phyloP scores from a whole-genome alignment of 1,284 basidiomycete species.

The Uromyces viciae-fabae region DNA sequence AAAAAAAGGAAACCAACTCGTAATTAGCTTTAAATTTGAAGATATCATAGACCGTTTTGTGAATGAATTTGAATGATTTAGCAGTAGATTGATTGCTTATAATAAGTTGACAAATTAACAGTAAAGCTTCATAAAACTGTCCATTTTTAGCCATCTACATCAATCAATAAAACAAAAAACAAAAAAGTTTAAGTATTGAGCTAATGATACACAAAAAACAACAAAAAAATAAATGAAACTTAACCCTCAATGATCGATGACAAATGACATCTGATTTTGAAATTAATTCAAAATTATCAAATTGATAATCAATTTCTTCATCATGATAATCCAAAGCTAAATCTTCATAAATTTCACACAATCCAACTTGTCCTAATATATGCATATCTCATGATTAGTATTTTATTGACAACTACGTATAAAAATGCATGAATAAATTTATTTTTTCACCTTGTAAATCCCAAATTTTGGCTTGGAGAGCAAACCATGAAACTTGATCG shows the following conservation, averaged over 20 bases:
- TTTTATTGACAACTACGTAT: neutral
- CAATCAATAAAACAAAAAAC: neutral
- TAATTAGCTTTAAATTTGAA: slow-evolving; percentile 27
- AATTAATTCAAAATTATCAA: slow-evolving; percentile 18
- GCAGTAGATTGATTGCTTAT: slow-evolving; percentile 13
- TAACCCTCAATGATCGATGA: slow-evolving; percentile 29
- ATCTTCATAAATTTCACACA: slow-evolving; percentile 45
- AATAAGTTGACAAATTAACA: slow-evolving; percentile 14
- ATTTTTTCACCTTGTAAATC: slow-evolving; percentile 27
- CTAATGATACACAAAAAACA: neutral
- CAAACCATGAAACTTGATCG: slow-evolving; percentile 44
- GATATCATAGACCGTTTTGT: slow-evolving; percentile 21
- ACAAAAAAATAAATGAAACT: neutral
- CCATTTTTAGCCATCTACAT: slow-evolving; percentile 32
- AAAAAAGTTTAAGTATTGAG: neutral
- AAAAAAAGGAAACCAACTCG: slow-evolving; percentile 19
- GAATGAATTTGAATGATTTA: slow-evolving; percentile 22
- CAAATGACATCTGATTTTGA: slow-evolving; percentile 39
- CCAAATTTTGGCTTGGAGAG: slow-evolving; percentile 41
- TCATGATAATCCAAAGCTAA: slow-evolving; percentile 21
- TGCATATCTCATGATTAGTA: neutral
- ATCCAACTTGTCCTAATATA: slow-evolving; percentile 23
- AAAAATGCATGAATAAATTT: too few species aligned
- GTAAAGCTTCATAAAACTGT: neutral
- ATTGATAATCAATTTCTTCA: neutral